Base-by-base conservation (phyloP, 306 rosid genomes). In the Prunus davidiana region DNA sequence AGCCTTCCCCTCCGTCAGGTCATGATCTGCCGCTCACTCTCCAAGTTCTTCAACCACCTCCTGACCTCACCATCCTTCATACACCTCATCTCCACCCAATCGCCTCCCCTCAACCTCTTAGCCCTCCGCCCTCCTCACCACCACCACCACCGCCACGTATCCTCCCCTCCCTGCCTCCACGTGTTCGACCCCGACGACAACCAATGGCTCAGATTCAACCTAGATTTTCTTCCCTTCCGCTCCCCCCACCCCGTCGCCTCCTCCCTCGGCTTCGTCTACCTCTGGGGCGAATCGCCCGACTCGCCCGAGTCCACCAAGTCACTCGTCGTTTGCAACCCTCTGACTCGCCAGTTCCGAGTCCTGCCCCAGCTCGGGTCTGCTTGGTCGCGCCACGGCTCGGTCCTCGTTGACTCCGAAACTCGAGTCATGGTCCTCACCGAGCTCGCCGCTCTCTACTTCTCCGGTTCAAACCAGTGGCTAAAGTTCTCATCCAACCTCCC, bases 321-420 rank as follows among this genome's bases (percentile, higher is more conserved):
- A 0, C 90, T 94, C 11, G 61, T 94, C 13, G 90, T 89, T 15
- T 91, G 97, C 38, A 94, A 94, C 80, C 98, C 97, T 1, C 70
- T 94, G 52, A 91, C 93, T 6, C 90, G 89, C 22, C 89, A 72
- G 24, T 94, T 87, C 76, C 89, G 89, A 5, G 84, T 80, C 45
- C 84, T 94, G 67, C 98, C 98, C 0, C 97, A 80, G 70, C 88
- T 94, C 6, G 98, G 98, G 30, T 94, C 98, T 13, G 98, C 98
- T 16, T 94, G 98, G 98, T 90, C 96, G 8, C 87, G 96, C 28
- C 98, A 94, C 43, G 98, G 98, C 15, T 80, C 90, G 7, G 98
- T 94, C 47, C 86, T 94, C 3, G 97, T 90, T 9, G 96, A 91
- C 82, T 68, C 92, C 24, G 82, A 82, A 1, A 81, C 78, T 58